A percentile compares a stretch with the other conserved stretches of the same genome.
phyloP scores from a whole-genome alignment of 306 rosid species.

The Nissolia schottii region DNA sequence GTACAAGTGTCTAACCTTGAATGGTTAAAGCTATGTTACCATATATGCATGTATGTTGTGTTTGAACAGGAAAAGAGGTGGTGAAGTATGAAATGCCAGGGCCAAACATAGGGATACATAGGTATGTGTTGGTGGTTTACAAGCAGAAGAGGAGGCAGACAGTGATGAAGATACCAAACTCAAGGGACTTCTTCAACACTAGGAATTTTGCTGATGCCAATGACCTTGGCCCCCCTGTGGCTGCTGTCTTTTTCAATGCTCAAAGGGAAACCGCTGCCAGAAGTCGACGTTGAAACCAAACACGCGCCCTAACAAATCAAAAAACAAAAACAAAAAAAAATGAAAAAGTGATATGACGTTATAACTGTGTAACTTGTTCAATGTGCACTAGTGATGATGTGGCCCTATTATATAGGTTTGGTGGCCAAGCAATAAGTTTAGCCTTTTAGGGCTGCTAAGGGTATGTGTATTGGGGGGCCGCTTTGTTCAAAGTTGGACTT shows the following conservation, averaged over 20 bases:
- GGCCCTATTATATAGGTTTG: background rate
- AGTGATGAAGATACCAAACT: constrained; percentile 36
- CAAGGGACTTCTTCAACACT: constrained; percentile 59
- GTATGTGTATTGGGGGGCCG: background rate
- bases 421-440: background rate
- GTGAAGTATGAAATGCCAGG: constrained; percentile 71
- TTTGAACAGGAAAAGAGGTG: constrained; percentile 55
- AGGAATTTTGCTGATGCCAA: constrained; percentile 56
- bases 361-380: background rate
- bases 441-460: background rate
- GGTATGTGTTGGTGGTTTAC: constrained; percentile 74
- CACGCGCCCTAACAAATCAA: too few relatives aligned
- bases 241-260: constrained; percentile 86
- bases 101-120: constrained; percentile 87
- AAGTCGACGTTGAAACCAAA: constrained; percentile 53
- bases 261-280: constrained; percentile 87
- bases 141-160: constrained; percentile 65
- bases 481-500: background rate
- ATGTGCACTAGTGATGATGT: background rate
- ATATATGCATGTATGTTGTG: background rate
- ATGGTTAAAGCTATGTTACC: background rate
- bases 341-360: background rate
- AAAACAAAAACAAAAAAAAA: too few relatives aligned
- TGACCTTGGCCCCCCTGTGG: constrained; percentile 74
- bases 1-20: background rate